Conservation (phyloP, 2,329 filamentous ascomycete species). For the Zopfia rhizophila region DNA sequence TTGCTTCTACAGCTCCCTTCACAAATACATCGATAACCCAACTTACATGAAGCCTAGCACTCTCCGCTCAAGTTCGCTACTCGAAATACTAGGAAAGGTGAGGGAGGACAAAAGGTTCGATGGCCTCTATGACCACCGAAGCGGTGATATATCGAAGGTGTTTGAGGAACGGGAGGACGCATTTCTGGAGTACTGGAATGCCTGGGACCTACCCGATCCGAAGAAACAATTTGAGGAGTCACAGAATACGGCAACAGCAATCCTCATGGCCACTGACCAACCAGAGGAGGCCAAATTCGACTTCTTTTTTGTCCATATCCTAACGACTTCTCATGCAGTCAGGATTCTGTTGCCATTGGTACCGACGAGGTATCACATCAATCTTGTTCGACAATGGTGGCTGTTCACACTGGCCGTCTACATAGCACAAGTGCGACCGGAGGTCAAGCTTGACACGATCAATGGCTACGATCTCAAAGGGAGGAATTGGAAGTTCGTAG, state of each 20-base stretch:
- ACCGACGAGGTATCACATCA: conserved; percentile 76
- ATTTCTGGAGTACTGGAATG: conserved; percentile 89
- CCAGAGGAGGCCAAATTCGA: conserved; percentile 69
- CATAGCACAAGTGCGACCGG: conserved; percentile 77
- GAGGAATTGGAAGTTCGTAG: conserved; percentile 81
- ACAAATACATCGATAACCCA: conserved; percentile 75
- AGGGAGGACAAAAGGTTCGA: conserved; percentile 76
- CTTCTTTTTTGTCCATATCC: conserved; percentile 82
- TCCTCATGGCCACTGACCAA: conserved; percentile 65
- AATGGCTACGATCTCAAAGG: conserved; percentile 68
- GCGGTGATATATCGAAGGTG: conserved; percentile 73
- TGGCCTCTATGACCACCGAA: conserved; percentile 68
- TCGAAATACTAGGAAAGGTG: conserved; percentile 77
- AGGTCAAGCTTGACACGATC: conserved; percentile 74
- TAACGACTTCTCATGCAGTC: conserved; percentile 88
- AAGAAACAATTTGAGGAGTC: conserved; percentile 79
- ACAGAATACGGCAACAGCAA: conserved; percentile 65
- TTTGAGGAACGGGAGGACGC: conserved; percentile 75
- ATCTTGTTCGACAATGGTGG: conserved; percentile 88
- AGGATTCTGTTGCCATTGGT: conserved; percentile 84
- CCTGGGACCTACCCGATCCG: conserved; percentile 76
- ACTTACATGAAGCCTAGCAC: conserved; percentile 74
- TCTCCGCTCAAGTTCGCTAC: conserved; percentile 68
- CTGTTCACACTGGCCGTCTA: conserved; percentile 82
- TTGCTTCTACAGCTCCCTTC: conserved; percentile 66